Conservation (phyloP, 208 protist species). For the Crithidia acanthocephali region DNA sequence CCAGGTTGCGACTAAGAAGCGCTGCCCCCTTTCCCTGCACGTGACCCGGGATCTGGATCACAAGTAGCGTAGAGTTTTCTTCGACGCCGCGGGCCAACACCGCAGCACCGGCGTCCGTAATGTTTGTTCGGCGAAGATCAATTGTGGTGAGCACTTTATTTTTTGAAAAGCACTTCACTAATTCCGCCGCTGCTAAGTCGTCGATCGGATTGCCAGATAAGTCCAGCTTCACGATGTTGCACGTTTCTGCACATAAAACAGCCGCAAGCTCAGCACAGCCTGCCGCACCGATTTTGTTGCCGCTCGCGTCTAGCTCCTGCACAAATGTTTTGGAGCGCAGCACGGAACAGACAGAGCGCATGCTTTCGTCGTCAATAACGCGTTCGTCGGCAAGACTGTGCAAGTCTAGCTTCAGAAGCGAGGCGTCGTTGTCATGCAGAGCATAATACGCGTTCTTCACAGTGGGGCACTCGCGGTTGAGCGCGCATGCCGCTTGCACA, state of each 20-base stretch:
- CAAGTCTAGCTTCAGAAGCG: constrained; percentile 59
- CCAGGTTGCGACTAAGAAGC: constrained; percentile 55
- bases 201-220: constrained; percentile 71
- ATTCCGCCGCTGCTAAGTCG: constrained; percentile 49
- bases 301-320: constrained; percentile 48
- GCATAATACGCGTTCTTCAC: constrained; percentile 73
- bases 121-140: constrained; percentile 56
- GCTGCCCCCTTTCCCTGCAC: constrained; percentile 32
- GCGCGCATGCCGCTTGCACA: constrained; percentile 60
- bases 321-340: constrained; percentile 54
- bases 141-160: constrained; percentile 62
- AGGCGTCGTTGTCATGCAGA: constrained; percentile 56
- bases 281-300: constrained; percentile 60
- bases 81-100: constrained; percentile 64
- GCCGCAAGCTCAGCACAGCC: constrained; percentile 61
- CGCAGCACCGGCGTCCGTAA: constrained; percentile 55
- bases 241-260: constrained; percentile 46
- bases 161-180: constrained; percentile 57
- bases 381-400: constrained; percentile 35
- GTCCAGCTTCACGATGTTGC: constrained; percentile 47
- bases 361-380: constrained; percentile 65
- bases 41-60: constrained; percentile 41
- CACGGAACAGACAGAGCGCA: constrained; percentile 61
- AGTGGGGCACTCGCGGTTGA: constrained; percentile 72
- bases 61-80: constrained; percentile 52